phyloP scores from a whole-genome alignment of 768 basidiomycete species.

The Chalciporus pseudorubinellus region DNA sequence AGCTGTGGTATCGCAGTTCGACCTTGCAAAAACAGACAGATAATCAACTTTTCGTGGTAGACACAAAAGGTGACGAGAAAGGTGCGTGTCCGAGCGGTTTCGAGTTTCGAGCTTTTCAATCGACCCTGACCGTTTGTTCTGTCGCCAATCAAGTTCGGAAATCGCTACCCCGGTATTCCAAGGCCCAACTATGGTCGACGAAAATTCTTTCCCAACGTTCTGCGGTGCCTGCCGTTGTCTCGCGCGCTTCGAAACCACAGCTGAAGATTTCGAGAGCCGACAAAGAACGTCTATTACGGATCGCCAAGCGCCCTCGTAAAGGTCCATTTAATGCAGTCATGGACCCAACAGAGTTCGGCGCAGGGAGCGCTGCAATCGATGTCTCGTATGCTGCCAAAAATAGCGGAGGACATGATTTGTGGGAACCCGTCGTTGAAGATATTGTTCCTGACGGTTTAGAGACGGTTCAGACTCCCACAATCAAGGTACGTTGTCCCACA shows the following conservation, averaged over 20 bases:
- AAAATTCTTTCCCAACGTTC: conserved; percentile 85
- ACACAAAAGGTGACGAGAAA: conserved; percentile 73
- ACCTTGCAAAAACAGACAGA: conserved; percentile 66
- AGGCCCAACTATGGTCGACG: conserved; percentile 56
- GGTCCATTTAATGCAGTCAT: conserved; percentile 72
- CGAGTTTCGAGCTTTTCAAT: neutral
- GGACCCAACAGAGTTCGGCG: conserved; percentile 64
- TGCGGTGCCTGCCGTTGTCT: conserved; percentile 79
- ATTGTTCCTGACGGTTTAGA: conserved; percentile 43
- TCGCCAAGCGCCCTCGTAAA: conserved; percentile 67
- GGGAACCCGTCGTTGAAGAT: conserved; percentile 42
- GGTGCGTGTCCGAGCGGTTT: conserved; percentile 37
- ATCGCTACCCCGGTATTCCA: conserved; percentile 53
- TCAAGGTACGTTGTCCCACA: conserved; percentile 47
- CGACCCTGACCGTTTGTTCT: neutral
- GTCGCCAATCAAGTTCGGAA: conserved; percentile 52
- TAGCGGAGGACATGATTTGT: conserved; percentile 67
- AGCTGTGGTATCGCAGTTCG: conserved; percentile 39
- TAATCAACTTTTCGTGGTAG: conserved; percentile 75
- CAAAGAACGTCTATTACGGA: conserved; percentile 70
- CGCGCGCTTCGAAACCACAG: conserved; percentile 39
- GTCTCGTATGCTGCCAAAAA: conserved; percentile 67
- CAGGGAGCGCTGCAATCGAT: conserved; percentile 63
- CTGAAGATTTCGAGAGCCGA: conserved; percentile 57
- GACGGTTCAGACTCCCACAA: conserved; percentile 35